Evolutionary conservation across 192 early-diverging fungal genomes (phyloP).

Genomic region (Mortierella claussenii): DNA sequence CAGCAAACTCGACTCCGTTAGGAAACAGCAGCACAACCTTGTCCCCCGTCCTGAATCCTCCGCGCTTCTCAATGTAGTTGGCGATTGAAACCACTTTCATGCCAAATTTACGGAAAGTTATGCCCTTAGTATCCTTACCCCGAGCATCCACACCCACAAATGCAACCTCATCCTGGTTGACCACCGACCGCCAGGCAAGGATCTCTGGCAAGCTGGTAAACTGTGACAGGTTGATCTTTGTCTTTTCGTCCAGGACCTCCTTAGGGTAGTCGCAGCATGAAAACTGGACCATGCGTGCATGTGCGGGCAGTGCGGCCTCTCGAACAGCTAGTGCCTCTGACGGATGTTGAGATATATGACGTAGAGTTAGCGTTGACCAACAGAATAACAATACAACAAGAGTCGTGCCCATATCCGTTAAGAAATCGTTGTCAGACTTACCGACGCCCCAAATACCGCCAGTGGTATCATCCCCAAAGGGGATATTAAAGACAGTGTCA

Average conservation of each 20-base stretch:
- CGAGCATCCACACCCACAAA: slow-evolving; percentile 67
- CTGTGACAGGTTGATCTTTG: slow-evolving; percentile 71
- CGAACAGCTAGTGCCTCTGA: slow-evolving; percentile 48
- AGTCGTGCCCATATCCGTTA: no score
- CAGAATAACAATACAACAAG: no score
- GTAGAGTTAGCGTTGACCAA: neutral
- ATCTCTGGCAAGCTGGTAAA: slow-evolving; percentile 79
- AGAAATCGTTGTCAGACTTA: no score
- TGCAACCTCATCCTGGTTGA: slow-evolving; percentile 72
- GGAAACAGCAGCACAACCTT: slow-evolving; percentile 73
- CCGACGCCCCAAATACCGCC: slow-evolving; percentile 61
- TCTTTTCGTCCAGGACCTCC: slow-evolving; percentile 76
- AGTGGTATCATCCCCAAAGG: slow-evolving; percentile 60
- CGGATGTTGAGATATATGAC: neutral
- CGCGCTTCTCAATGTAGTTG: slow-evolving; percentile 68
- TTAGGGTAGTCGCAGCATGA: slow-evolving; percentile 74
- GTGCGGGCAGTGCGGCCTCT: slow-evolving; percentile 39
- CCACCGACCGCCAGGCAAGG: slow-evolving; percentile 75
- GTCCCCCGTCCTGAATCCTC: slow-evolving; percentile 62
- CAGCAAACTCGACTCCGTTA: slow-evolving; percentile 76
- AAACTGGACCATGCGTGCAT: slow-evolving; percentile 67
- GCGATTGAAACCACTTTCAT: slow-evolving; percentile 73
- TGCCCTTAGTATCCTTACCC: slow-evolving; percentile 67
- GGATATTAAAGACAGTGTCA: slow-evolving; percentile 71
- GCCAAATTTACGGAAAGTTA: slow-evolving; percentile 80